Base-by-base conservation (phyloP, 495 filamentous ascomycete species). In the Geoglossum glabrum region DNA sequence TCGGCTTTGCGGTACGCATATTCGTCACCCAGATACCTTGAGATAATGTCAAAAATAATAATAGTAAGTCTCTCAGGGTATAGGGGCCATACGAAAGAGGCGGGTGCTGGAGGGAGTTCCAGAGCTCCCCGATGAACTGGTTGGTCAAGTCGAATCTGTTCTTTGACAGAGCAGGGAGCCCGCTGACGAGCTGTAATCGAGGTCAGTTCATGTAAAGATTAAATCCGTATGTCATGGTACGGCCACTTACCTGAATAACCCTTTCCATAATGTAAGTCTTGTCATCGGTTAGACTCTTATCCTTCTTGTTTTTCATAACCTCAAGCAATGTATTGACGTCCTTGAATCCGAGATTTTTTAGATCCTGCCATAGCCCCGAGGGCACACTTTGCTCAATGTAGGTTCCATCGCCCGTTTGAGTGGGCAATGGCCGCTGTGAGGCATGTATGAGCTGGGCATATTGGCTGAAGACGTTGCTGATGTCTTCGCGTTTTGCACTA, bases 331-430 rank as follows among this genome's bases (percentile, higher is more conserved):
- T 81, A 40, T 68, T 63, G 50, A 76, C 59, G 59, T 84, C 79
- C 59, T 76, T 73, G 66, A 82, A 72, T 4, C 77, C 76, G 56
- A 92, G 63, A 10, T 72, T 65, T 62, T 74, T 80, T 43, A 90
- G 64, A 61, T 90, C 86, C 49, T 75, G 68, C 65, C 76, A 72
- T 31, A 87, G 64, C 46, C 82, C 77, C 2, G 50, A 21, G n/a
- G 40, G 40, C n/a, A 45, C 3, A 11, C 47, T 62, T 45, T 45
- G 40, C 59, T 77, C 72, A 21, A 73, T 56, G 58, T 72, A 73
- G 15, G 77, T 74, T 45, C 83, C 83, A 65, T 81, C 76, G 13
- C 83, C 81, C 50, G 71, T 76, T 63, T 86, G 78, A 57, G 73
- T 78, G 0, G 86, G 83, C 59, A 85, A 63, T 27, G 86, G 85